Evolutionary conservation across 805 yeast genomes (phyloP), one percentile per base, ranked within the genome.

Genomic region (Cyberlindnera mrakii): DNA sequence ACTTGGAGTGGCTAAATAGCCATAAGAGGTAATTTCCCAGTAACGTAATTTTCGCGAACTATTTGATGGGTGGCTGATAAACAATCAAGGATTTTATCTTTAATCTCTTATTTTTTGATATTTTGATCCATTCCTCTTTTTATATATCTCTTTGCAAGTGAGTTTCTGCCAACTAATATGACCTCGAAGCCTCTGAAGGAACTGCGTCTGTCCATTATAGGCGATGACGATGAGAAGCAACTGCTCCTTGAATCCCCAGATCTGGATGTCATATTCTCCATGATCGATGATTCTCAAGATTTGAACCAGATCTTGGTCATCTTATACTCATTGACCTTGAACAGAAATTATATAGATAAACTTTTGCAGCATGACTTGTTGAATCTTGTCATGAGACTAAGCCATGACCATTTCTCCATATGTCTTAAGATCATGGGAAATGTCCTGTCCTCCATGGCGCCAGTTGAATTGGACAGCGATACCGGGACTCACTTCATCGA

Each of bases 191-290:
- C 50, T 9, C 37, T 53, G 8, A 29, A 41, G 32, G 51, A 47
- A 15, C 35, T 48, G 0, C 42, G 58, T 14, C 47, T 54, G 17
- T 45, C 52, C 10, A 46, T 54, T 29, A 50, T 54, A 27, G 58
- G 58, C 10, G 58, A 54, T 37, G 55, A 50, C 11, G 58, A 52
- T 27, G 52, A 46, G 46, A 54, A 54, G 39, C 20, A 19, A 16
- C 39, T 39, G 8, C 16, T 49, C 29, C 42, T 49, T 15, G 18
- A 40, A 16, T 46, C 48, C 15, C 33, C 35, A 3, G 41, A 42
- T 16, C 41, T 49, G 15, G 43, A 33, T 9, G 34, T 11, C 30
- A 17, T 49, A 18, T 37, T 48, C 40, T 8, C 9, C 10, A 13
- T 47, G 37, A n/a, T 34, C 17, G 31, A 35, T 27, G 30, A 38